Evolutionary conservation across 148 eudicot species (phyloP), one percentile per base, ranked within the genome.

Genomic region (Rhododendron ferrugineum): DNA sequence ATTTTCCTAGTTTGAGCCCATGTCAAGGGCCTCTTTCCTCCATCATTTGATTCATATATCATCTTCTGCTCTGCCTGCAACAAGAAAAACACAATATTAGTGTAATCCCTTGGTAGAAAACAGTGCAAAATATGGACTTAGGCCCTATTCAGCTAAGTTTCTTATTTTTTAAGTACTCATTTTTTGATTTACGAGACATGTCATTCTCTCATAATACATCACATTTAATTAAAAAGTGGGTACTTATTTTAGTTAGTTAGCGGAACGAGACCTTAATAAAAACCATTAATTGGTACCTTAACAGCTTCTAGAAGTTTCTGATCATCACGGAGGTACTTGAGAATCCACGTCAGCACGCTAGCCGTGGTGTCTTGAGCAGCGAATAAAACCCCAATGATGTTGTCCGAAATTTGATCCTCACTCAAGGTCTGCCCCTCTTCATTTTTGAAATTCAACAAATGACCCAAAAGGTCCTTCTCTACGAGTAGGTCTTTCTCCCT

Each of bases 351-450:
- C 37, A 96, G 87, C 16, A 85, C 89, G 84, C 99, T 95, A 14
- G 99, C 98, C 28, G 98, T 93, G 28, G 99, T 96, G 77, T 96
- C 99, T 87, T 94, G 99, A 52, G 98, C 98, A 34, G 98, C 98
- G 78, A 96, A 96, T 9, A 96, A 85, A 32, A 96, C 95, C 72
- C 98, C 98, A 42, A 96, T 91, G 54, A 96, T 86, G 84, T 94
- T 96, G 79, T 96, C 98, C 0, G 92, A 85, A 23, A 95, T 91
- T 86, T 96, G 92, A 60, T 92, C 91, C 68, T 93, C 94, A 0
- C 80, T 92, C 64, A 96, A 89, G 0, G 87, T 88, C 82, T 87
- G 87, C 42, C 93, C 96, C 44, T 90, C 85, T 80, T 91, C 93
- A 52, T 91, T 91, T 85, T 78, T 94, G 88, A 87, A 95, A 86